phyloP scores from a whole-genome alignment of 129 eudicot genomes.

The Saussurea involucrata region DNA sequence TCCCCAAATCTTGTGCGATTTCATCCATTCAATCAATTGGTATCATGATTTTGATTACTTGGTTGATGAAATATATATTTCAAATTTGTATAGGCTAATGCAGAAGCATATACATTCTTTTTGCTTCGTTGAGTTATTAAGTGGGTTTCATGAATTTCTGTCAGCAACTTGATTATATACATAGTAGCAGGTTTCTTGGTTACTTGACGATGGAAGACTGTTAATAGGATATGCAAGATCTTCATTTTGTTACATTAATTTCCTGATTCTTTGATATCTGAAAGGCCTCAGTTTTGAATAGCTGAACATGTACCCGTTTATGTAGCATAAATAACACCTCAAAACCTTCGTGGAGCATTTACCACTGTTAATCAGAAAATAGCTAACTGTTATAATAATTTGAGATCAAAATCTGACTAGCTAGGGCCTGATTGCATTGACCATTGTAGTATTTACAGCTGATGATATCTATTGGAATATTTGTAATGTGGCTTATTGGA shows the following conservation, averaged over 20 bases:
- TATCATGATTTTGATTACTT: no score
- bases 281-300: slow-evolving; percentile 1
- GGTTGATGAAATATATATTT: no score
- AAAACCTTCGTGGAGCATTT: slow-evolving; percentile 84
- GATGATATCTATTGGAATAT: slow-evolving; percentile 71
- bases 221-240: slow-evolving; percentile 54
- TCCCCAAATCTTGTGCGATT: no score
- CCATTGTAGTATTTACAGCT: slow-evolving; percentile 50
- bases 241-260: no score
- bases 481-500: slow-evolving; percentile 67
- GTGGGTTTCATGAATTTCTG: no score
- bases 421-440: slow-evolving; percentile 7
- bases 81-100: no score
- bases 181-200: slow-evolving; percentile 73
- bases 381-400: background rate
- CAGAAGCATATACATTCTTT: no score
- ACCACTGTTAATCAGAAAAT: slow-evolving; percentile 81
- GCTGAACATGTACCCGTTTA: slow-evolving; percentile 67
- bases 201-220: slow-evolving; percentile 71
- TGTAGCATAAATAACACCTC: slow-evolving; percentile 89
- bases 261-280: slow-evolving; percentile 11
- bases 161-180: no score
- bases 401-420: background rate
- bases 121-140: no score
- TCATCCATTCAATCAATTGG: no score